Percentiles rank a stretch among this genome's conserved stretches.
These are phyloP conservation scores for Tolypocladium paradoxum DNA, from an alignment of 2,329 filamentous ascomycete genomes.

Conservation along the genomic window DNA sequence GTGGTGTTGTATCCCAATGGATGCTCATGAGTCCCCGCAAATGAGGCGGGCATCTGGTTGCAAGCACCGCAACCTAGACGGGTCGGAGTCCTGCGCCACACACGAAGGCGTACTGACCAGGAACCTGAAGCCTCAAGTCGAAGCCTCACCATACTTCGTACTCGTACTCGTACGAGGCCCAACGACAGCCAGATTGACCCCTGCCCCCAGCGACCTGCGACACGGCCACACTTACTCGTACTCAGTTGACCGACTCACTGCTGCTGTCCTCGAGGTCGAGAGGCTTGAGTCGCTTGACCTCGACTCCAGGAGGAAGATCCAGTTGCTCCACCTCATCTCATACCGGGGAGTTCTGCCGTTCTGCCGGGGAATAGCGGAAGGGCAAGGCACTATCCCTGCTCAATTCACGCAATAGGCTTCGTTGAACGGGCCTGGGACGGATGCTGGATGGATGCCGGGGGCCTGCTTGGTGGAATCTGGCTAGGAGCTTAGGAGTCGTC, in stretches of 20 bases:
- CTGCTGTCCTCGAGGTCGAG: background rate
- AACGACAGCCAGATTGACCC: background rate
- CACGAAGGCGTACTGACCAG: background rate
- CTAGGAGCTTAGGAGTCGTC: background rate
- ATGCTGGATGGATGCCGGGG: background rate
- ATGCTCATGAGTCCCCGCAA: background rate
- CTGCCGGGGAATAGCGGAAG: background rate
- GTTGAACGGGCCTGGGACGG: background rate
- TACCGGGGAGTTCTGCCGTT: background rate
- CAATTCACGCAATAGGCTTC: background rate
- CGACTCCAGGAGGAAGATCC: background rate
- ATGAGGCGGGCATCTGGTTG: background rate
- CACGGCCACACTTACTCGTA: background rate
- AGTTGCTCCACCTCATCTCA: background rate
- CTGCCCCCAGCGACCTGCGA: background rate
- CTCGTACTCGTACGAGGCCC: background rate
- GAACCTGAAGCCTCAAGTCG: background rate
- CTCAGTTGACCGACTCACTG: background rate
- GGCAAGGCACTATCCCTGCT: background rate
- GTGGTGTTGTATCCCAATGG: background rate
- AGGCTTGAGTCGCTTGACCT: background rate
- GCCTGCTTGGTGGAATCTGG: background rate
- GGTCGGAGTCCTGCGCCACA: background rate
- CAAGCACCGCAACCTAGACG: background rate
- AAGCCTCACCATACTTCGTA: background rate